A percentile compares a stretch with the other conserved stretches of the same genome.
Conservation (phyloP, 768 basidiomycete genomes). For the Suillus subluteus region DNA sequence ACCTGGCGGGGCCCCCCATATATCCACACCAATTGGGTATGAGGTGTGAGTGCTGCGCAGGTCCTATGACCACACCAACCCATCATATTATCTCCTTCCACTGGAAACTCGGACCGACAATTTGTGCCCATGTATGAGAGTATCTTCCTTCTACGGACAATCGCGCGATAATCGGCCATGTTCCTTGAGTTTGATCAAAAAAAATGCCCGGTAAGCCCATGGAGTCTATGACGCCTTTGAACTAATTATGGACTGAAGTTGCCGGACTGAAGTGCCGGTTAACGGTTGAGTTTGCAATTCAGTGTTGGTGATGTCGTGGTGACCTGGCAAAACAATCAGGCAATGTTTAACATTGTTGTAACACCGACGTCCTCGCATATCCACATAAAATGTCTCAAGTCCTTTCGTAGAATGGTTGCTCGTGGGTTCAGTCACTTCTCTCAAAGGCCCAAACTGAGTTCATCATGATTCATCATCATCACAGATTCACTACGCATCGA, state of each 20-base stretch:
- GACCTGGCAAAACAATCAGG: constrained; percentile 4
- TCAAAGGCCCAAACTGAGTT: not conserved
- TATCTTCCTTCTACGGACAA: not conserved
- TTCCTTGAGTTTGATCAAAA: not conserved
- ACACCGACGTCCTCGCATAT: not conserved
- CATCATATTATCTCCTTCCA: not conserved
- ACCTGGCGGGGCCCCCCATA: not conserved
- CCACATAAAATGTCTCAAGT: constrained; percentile 23
- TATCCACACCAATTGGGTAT: constrained; percentile 9
- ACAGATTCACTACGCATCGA: constrained; percentile 46
- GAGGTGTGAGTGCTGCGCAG: constrained; percentile 10
- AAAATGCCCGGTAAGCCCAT: not conserved
- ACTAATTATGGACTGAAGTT: not conserved
- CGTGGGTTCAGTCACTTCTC: constrained; percentile 3
- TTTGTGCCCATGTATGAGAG: too few relatives aligned
- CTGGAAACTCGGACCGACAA: not conserved
- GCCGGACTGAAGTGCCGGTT: not conserved
- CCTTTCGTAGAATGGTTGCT: constrained; percentile 7
- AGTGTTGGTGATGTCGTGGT: not conserved
- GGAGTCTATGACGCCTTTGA: not conserved
- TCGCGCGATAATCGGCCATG: not conserved
- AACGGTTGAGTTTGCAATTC: not conserved
- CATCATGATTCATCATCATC: constrained; percentile 4
- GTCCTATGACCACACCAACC: constrained; percentile 12
- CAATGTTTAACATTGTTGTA: not conserved